These are phyloP conservation scores for Gloeopeniophorella convolvens DNA, from an alignment of 768 basidiomycete species.

Conservation along the genomic window DNA sequence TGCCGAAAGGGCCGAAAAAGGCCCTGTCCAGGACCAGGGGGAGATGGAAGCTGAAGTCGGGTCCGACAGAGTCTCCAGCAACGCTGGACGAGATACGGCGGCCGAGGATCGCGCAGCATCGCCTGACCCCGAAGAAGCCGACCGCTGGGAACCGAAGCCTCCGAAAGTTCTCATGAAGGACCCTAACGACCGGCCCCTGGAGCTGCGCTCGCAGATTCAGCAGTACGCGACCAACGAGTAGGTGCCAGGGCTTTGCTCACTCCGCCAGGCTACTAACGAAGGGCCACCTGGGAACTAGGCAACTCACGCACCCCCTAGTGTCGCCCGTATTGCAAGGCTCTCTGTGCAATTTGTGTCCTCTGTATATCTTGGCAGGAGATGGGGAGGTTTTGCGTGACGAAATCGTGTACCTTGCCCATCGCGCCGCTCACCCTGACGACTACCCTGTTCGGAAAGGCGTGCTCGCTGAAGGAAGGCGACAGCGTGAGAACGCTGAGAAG, in stretches of 20 bases:
- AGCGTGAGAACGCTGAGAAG: slow-evolving; percentile 44
- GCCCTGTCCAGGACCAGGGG: not conserved
- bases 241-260: slow-evolving; percentile 23
- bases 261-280: not conserved
- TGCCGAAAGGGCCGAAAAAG: not conserved
- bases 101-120: not conserved
- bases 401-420: slow-evolving; percentile 71
- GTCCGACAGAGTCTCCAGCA: not conserved
- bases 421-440: slow-evolving; percentile 63
- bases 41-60: not conserved
- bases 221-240: slow-evolving; percentile 71
- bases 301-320: slow-evolving; percentile 63
- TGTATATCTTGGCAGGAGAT: slow-evolving; percentile 68
- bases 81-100: not conserved
- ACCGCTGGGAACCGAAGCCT: slow-evolving; percentile 47
- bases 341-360: slow-evolving; percentile 66
- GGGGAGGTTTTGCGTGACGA: slow-evolving; percentile 75
- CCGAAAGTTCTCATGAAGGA: slow-evolving; percentile 51
- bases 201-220: slow-evolving; percentile 63
- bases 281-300: slow-evolving; percentile 28
- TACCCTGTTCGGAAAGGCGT: slow-evolving; percentile 57
- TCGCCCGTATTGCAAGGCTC: slow-evolving; percentile 68
- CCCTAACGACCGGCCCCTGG: slow-evolving; percentile 37
- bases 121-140: slow-evolving; percentile 16
- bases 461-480: slow-evolving; percentile 38